phyloP scores from a whole-genome alignment of 2,329 filamentous ascomycete species.

The Grosmannia penicillata region DNA sequence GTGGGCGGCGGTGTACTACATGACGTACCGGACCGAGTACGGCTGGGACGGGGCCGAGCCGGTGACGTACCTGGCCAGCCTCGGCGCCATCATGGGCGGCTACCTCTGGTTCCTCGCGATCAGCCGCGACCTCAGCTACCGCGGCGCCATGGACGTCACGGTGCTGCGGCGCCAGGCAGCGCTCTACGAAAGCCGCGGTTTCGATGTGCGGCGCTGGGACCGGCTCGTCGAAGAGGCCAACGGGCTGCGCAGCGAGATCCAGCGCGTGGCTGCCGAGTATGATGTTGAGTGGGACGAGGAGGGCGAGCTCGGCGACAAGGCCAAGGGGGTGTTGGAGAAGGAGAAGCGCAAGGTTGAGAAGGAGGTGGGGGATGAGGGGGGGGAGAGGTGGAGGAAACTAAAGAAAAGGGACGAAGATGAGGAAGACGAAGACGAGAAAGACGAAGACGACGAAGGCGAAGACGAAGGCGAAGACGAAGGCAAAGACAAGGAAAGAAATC shows the following conservation, averaged over 20 bases:
- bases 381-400: no score
- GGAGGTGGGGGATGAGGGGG: conserved; percentile 20
- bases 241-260: conserved; percentile 61
- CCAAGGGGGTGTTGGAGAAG: conserved; percentile 40
- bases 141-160: conserved; percentile 74
- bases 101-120: conserved; percentile 93
- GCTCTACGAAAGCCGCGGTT: conserved; percentile 60
- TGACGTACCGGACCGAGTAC: conserved; percentile 56
- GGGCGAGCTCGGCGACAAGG: conserved; percentile 53
- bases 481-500: background rate
- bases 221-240: conserved; percentile 67
- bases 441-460: background rate
- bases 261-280: conserved; percentile 68
- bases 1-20: conserved; percentile 71
- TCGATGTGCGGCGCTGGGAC: conserved; percentile 68
- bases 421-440: background rate
- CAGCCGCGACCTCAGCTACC: conserved; percentile 78
- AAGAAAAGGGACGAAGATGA: no score
- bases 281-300: conserved; percentile 81
- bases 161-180: conserved; percentile 63
- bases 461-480: background rate
- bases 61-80: conserved; percentile 76
- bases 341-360: conserved; percentile 31
- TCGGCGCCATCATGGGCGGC: conserved; percentile 73
- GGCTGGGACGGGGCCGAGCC: conserved; percentile 91